phyloP scores from a whole-genome alignment of 2,329 filamentous ascomycete species.

The Aspergillus versicolor region DNA sequence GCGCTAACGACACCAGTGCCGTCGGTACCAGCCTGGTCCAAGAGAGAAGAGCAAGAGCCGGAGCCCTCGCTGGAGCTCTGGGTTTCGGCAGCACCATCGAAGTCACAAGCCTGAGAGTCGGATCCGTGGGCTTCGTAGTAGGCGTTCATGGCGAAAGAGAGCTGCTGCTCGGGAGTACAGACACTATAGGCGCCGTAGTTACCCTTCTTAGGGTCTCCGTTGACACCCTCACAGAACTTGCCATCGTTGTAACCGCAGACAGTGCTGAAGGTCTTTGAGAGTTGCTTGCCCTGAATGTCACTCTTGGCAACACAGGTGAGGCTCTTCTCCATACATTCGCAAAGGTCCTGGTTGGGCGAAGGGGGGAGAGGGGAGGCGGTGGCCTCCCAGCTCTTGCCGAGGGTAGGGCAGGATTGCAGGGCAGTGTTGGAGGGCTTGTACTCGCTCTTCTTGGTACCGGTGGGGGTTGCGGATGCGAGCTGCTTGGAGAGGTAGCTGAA shows the following conservation, averaged over 20 bases:
- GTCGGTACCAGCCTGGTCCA: constrained; percentile 38
- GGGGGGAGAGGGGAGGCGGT: constrained; percentile 68
- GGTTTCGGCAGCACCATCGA: constrained; percentile 40
- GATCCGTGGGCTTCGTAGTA: constrained; percentile 45
- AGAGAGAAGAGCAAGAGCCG: constrained; percentile 35
- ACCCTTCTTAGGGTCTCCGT: constrained; percentile 39
- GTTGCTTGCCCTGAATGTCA: constrained; percentile 57
- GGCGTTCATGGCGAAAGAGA: constrained; percentile 43
- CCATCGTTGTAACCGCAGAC: constrained; percentile 38
- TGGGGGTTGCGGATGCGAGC: constrained; percentile 66
- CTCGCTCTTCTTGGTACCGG: constrained; percentile 59
- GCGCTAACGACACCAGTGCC: constrained; percentile 40
- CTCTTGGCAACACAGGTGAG: constrained; percentile 67
- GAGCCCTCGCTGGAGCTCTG: constrained; percentile 31
- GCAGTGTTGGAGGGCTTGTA: constrained; percentile 74
- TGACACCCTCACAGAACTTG: constrained; percentile 40
- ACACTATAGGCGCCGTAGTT: constrained; percentile 47
- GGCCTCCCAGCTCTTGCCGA: constrained; percentile 66
- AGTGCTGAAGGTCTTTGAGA: constrained; percentile 65
- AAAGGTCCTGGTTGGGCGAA: constrained; percentile 72
- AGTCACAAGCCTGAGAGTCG: constrained; percentile 41
- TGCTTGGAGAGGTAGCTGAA: constrained; percentile 69
- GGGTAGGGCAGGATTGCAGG: constrained; percentile 66
- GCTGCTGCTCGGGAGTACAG: constrained; percentile 41
- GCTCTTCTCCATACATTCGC: constrained; percentile 76